Evolutionary conservation across 169 alveolate species (phyloP), one percentile per base, ranked within the genome.

Genomic region (Plasmodium coatneyi): DNA sequence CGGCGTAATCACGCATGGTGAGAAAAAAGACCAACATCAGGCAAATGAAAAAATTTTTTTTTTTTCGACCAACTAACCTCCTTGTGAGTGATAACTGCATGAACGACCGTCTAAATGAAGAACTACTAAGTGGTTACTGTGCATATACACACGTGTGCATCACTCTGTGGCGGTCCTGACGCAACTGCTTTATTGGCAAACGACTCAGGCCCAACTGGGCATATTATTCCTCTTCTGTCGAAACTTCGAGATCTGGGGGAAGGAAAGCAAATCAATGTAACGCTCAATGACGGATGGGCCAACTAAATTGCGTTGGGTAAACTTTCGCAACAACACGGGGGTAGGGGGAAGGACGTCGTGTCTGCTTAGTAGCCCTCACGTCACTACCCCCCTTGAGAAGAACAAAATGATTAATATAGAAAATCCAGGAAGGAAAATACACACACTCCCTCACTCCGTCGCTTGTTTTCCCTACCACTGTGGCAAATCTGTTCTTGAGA

Each of bases 241-340:
- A 78, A 87, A 87, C 39, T 79, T 78, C 9, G 93, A 87, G 70
- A 87, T 87, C 93, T 87, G 82, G 43, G 19, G 70, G 28, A 41
- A n/a, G 80, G 10, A 6, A 12, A 25, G 46, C 19, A n/a, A 25
- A 19, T 22, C 30, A 56, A n/a, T 12, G 56, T 12, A 46, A n/a
- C 56, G 56, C 5, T 46, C 2, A 46, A 46, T 46, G 56, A 12
- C n/a, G 3, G n/a, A 10, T 46, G 56, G 56, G 2, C 5, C 3
- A 46, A 2, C n/a, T 1, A 46, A 10, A 9, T 0, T 10, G 56
- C n/a, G 56, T 5, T 46, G 16, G 5, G 56, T 12, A 10, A 10
- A 10, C 16, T 46, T 46, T 12, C 3, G n/a, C n/a, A 12, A 46
- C 56, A 9, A 12, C 56, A 1, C 10, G 56, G n/a, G n/a, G n/a